Evolutionary conservation across 192 early-diverging fungal genomes (phyloP).

Genomic region (Mortierella alpina): DNA sequence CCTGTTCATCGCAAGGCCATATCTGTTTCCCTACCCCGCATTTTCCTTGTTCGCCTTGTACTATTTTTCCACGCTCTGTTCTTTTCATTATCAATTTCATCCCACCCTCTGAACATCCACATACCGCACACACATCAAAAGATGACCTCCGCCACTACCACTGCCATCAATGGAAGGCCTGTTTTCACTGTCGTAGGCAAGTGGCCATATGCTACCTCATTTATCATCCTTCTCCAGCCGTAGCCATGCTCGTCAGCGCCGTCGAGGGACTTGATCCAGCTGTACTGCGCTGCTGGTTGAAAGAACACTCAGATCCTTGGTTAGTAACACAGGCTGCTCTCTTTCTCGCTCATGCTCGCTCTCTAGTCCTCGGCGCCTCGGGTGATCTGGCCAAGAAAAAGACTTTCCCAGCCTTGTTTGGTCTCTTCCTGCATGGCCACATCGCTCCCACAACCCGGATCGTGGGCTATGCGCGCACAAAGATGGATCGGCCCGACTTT

Average conservation of each 20-base stretch:
- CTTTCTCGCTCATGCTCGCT: background rate
- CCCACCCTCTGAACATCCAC: background rate
- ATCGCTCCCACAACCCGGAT: conserved; percentile 80
- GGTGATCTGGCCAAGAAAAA: conserved; percentile 98
- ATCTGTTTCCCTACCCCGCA: conserved; percentile 10
- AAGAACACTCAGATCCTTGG: too few relatives aligned
- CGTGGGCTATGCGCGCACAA: conserved; percentile 92
- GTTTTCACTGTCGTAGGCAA: conserved; percentile 45
- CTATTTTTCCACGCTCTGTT: conserved; percentile 9
- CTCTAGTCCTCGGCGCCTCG: conserved; percentile 78
- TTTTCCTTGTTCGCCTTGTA: conserved; percentile 8
- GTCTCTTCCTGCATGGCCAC: conserved; percentile 82
- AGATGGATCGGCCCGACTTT: conserved; percentile 83
- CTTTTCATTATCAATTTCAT: background rate
- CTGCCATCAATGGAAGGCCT: conserved; percentile 6
- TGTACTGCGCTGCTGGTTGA: background rate
- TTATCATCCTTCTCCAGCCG: background rate
- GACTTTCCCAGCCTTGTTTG: conserved; percentile 94
- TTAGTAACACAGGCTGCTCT: background rate
- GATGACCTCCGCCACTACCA: conserved; percentile 8
- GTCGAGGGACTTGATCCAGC: background rate
- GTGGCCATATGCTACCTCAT: background rate
- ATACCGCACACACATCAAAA: background rate
- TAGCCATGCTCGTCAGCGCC: too few relatives aligned
- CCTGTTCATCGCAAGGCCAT: background rate